Conservation (phyloP, 495 filamentous ascomycete species). For the Daldinia childiae region DNA sequence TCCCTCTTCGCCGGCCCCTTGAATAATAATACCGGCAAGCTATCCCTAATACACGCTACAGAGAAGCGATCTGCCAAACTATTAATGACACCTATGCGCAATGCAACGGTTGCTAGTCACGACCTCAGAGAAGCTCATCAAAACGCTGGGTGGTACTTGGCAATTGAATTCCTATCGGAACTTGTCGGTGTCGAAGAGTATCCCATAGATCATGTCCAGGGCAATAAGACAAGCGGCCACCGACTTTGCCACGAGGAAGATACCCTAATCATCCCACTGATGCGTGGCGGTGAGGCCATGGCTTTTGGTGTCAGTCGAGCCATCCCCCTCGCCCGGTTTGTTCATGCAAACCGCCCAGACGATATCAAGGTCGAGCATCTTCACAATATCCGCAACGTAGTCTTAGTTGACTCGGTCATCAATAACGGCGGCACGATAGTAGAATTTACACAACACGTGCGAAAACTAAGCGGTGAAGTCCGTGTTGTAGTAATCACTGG, state of each 20-base stretch:
- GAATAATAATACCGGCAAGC: conserved; percentile 1
- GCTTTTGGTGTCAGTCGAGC: conserved; percentile 68
- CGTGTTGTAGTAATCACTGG: conserved; percentile 66
- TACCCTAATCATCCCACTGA: conserved; percentile 68
- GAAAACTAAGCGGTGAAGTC: conserved; percentile 50
- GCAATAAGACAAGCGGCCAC: conserved; percentile 58
- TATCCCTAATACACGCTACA: conserved; percentile 57
- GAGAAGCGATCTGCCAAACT: conserved; percentile 58
- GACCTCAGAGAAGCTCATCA: conserved; percentile 62
- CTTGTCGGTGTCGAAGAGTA: conserved; percentile 64
- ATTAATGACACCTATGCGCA: conserved; percentile 66
- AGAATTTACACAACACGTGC: conserved; percentile 64
- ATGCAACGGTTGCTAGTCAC: conserved; percentile 59
- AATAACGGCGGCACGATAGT: conserved; percentile 65
- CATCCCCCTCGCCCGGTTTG: conserved; percentile 62
- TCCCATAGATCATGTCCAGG: conserved; percentile 65
- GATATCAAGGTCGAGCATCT: conserved; percentile 61
- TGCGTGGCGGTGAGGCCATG: conserved; percentile 75
- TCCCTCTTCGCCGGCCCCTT: conserved; percentile 40
- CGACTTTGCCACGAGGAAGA: conserved; percentile 59
- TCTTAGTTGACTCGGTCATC: conserved; percentile 71
- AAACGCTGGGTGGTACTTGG: conserved; percentile 64
- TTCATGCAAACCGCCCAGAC: conserved; percentile 60
- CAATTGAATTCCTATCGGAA: conserved; percentile 57
- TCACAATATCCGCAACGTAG: conserved; percentile 49